A percentile compares a stretch with the other conserved stretches of the same genome.
phyloP scores from a whole-genome alignment of 2,329 filamentous ascomycete species.

The Beauveria scarabaeidicola region DNA sequence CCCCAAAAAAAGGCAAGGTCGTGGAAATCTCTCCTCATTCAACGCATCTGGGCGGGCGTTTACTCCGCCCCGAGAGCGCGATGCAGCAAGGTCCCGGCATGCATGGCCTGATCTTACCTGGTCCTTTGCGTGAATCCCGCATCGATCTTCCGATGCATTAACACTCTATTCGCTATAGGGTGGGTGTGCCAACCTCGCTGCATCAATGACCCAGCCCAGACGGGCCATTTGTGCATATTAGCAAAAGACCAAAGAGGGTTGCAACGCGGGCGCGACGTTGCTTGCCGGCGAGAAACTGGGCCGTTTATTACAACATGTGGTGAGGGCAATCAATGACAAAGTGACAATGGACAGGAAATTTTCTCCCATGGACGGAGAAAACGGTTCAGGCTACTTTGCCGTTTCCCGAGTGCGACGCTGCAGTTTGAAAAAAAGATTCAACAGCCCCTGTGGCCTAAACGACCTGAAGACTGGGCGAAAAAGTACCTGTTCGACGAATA shows the following conservation, averaged over 20 bases:
- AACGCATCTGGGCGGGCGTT: background rate
- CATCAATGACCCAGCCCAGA: no score
- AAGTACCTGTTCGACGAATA: background rate
- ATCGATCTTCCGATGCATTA: conserved; percentile 10
- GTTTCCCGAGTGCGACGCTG: background rate
- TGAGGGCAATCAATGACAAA: no score
- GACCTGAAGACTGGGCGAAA: no score
- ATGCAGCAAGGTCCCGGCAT: background rate
- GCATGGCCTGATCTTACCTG: conserved; percentile 9
- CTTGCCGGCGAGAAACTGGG: no score
- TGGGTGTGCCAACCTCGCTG: background rate
- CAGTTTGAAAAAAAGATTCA: no score
- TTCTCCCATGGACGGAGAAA: no score
- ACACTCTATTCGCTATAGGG: background rate
- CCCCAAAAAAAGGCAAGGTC: background rate
- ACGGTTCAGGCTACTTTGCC: background rate
- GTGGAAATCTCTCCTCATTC: background rate
- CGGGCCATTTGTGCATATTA: no score
- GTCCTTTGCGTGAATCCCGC: background rate
- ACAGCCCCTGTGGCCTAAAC: no score
- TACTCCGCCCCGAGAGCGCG: background rate
- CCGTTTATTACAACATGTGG: no score
- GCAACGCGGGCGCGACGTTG: no score
- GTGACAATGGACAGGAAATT: no score
- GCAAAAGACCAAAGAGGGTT: no score